A percentile compares a stretch with the other conserved stretches of the same genome.
Conservation (phyloP, 2,329 filamentous ascomycete species). For the Epichloe gansuensis region DNA sequence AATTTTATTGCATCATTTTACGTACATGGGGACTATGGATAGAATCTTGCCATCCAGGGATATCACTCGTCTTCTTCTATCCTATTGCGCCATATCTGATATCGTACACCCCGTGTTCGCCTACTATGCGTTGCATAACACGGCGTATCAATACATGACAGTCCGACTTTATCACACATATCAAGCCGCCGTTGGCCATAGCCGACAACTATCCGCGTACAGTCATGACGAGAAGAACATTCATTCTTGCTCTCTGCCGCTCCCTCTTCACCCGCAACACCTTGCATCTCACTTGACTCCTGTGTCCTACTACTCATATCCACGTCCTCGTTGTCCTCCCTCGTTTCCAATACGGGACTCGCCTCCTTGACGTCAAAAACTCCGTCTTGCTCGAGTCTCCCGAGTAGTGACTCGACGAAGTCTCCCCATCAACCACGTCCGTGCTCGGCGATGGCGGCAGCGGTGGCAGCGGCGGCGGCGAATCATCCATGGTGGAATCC, state of each 20-base stretch:
- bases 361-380: too few relatives aligned
- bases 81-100: too few relatives aligned
- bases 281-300: not conserved
- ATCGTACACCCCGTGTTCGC: too few relatives aligned
- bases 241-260: not conserved
- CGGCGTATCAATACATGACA: too few relatives aligned
- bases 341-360: too few relatives aligned
- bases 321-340: not conserved
- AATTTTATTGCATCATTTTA: not conserved
- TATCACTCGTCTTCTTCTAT: too few relatives aligned
- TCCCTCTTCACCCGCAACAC: not conserved
- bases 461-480: too few relatives aligned
- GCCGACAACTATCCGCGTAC: not conserved
- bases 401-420: not conserved
- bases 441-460: not conserved
- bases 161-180: too few relatives aligned
- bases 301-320: not conserved
- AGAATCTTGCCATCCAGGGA: too few relatives aligned
- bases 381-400: too few relatives aligned
- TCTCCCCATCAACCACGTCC: not conserved
- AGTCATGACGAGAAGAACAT: not conserved
- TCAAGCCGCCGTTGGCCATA: not conserved
- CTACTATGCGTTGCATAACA: too few relatives aligned
- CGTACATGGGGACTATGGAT: not conserved
- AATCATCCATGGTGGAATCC: not conserved